Conservation (phyloP, 2,329 filamentous ascomycete species). For the Exophiala sp. region DNA sequence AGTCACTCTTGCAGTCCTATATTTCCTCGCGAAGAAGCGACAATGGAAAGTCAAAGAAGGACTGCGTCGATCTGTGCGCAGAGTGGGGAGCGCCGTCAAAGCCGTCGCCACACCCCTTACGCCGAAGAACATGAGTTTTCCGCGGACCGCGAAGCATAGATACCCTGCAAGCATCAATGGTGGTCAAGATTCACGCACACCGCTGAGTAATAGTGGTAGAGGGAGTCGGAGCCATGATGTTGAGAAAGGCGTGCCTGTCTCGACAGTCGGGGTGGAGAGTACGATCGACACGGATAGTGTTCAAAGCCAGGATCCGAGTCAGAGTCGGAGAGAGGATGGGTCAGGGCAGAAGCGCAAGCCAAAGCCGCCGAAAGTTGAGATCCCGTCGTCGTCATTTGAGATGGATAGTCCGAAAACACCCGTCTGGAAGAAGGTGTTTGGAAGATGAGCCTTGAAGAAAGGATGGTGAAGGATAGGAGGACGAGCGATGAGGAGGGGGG, state of each 20-base stretch:
- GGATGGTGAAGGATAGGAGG: not conserved
- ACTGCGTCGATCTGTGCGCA: constrained; percentile 60
- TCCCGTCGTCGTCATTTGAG: constrained; percentile 15
- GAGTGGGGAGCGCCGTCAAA: constrained; percentile 29
- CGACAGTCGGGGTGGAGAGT: constrained; percentile 8
- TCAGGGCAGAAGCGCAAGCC: too few species aligned
- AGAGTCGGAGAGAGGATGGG: not conserved
- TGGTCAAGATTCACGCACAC: too few species aligned
- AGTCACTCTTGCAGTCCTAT: constrained; percentile 51
- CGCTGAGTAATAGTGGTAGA: too few species aligned
- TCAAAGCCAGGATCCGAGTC: not conserved
- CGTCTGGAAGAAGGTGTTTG: constrained; percentile 26
- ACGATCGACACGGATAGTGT: not conserved
- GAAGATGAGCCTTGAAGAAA: too few species aligned
- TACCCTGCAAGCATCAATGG: not conserved
- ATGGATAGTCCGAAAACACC: constrained; percentile 24
- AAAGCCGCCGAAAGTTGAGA: not conserved
- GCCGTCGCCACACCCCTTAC: constrained; percentile 29
- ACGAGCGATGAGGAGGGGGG: not conserved
- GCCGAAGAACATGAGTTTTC: constrained; percentile 24
- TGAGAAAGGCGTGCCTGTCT: constrained; percentile 15
- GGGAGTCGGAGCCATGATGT: constrained; percentile 3
- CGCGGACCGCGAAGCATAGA: not conserved
- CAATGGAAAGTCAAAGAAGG: constrained; percentile 74
- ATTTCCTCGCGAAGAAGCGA: constrained; percentile 74